Base-by-base conservation (phyloP, 768 basidiomycete species). In the Collybia nuda region DNA sequence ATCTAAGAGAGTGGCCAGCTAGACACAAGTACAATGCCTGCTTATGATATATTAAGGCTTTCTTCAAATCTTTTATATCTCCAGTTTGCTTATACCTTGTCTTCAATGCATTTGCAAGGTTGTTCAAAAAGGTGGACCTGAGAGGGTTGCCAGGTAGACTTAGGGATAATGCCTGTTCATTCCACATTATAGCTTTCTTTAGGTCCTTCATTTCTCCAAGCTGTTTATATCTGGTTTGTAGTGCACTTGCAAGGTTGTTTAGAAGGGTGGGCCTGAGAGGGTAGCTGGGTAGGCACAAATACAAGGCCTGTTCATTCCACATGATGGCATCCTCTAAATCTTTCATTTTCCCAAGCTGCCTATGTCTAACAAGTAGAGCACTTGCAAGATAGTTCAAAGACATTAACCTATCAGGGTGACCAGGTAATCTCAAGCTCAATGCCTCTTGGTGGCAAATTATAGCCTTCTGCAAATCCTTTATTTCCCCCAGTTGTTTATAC, bases 331-430 rank as follows among this genome's bases (percentile, higher is more conserved):
- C n/a, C n/a, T n/a, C n/a, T n/a, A n/a, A n/a, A n/a, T n/a, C n/a
- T n/a, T n/a, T n/a, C n/a, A n/a, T n/a, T n/a, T n/a, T n/a, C n/a
- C n/a, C n/a, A n/a, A n/a, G n/a, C n/a, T 40, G 40, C 17, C 23
- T 23, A 40, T 21, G 23, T 40, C 40, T 40, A 7, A 48, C 48
- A 40, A 38, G 53, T 6, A 60, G 44, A 12, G 53, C 55, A 42
- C 35, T 40, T 6, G 47, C 58, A 9, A 40, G 40, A 23, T 40
- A 21, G 40, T 40, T 40, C 5, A 40, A 23, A 23, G 17, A 19
- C 8, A 2, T 12, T 14, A 23, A 9, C 23, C 40, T 18, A 17
- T 40, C 23, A 21, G 40, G 40, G 23, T 40, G 40, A 23, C 40
- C 40, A 21, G 17, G 19, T 19, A 23, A 6, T 18, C 15, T n/a